Evolutionary conservation across 768 basidiomycete genomes (phyloP), one percentile per base, ranked within the genome.

Genomic region (Strobilomyces echinocephalus): DNA sequence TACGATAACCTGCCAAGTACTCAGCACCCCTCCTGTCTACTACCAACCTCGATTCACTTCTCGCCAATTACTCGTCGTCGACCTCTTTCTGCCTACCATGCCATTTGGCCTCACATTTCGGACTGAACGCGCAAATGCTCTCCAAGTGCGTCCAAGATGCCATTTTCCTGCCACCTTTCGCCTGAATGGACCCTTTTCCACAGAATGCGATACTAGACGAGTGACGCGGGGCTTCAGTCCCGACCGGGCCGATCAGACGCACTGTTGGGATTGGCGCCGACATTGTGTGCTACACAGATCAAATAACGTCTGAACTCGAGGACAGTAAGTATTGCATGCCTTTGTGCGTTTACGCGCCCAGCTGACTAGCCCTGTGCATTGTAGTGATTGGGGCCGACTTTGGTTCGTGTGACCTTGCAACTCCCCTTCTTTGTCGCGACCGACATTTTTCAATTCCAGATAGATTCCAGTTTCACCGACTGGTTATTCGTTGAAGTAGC

Each of bases 251-350:
- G 88, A 88, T 88, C 58, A 75, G 64, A 65, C 54, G 28, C 20
- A 18, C 30, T 31, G 15, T 20, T 8, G 14, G n/a, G 21, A 28
- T 44, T 28, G 26, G 30, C 42, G 39, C 55, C 65, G 16, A 59
- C 34, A 26, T 40, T 49, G 39, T 55, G 53, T 49, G 12, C 44
- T 20, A 18, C 28, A 47, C 64, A 88, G 92, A 79, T 45, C 90
- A 93, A 79, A 91, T 95, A 70, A 88, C 86, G n/a, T 72, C 77
- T 30, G 93, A 95, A 71, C 78, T 95, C 45, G 85, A 88, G 72
- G 93, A 94, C 64, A 74, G 90, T 91, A 69, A 64, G 69, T 28
- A 54, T 16, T 38, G 18, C 48, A 16, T 34, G 5, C 39, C 42
- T 20, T 52, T 14, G 40, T 12, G 24, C 26, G 39, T 47, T 49